These are phyloP conservation scores for Inonotus obliquus DNA, from an alignment of 1,284 basidiomycete species.

Conservation along the genomic window DNA sequence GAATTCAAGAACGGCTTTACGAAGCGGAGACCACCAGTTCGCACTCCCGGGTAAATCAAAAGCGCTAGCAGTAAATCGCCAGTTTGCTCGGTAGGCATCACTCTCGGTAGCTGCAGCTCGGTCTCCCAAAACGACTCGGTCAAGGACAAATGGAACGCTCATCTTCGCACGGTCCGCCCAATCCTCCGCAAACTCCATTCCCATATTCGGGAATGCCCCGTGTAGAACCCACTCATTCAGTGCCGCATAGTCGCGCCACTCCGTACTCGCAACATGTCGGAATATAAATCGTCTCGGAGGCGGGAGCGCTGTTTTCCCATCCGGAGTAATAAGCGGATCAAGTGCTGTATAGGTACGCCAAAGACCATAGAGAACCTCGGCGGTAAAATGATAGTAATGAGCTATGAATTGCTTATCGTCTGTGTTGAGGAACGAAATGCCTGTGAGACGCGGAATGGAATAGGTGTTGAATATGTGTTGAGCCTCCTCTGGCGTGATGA, in stretches of 20 bases:
- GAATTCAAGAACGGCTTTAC: conserved; percentile 68
- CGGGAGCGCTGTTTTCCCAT: conserved; percentile 66
- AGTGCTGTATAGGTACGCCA: conserved; percentile 85
- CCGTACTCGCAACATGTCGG: conserved; percentile 61
- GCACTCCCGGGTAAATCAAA: conserved; percentile 67
- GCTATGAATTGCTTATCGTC: conserved; percentile 81
- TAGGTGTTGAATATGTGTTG: conserved; percentile 57
- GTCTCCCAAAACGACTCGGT: conserved; percentile 79
- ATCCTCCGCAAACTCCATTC: conserved; percentile 73
- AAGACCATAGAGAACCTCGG: conserved; percentile 84
- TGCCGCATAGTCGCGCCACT: conserved; percentile 83
- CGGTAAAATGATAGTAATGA: conserved; percentile 82
- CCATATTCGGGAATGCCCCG: conserved; percentile 70
- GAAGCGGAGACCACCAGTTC: conserved; percentile 78
- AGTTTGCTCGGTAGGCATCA: conserved; percentile 60
- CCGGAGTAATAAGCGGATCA: conserved; percentile 58
- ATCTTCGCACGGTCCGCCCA: conserved; percentile 74
- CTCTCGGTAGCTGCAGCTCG: conserved; percentile 76
- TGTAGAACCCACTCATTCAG: conserved; percentile 80
- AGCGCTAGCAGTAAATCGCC: conserved; percentile 70
- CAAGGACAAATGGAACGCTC: conserved; percentile 66
- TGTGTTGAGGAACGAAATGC: conserved; percentile 63
- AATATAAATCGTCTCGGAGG: conserved; percentile 72
- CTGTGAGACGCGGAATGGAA: conserved; percentile 3
- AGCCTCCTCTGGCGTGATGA: conserved; percentile 69